phyloP scores from a whole-genome alignment of 2,329 filamentous ascomycete genomes.

The Periconia digitata region DNA sequence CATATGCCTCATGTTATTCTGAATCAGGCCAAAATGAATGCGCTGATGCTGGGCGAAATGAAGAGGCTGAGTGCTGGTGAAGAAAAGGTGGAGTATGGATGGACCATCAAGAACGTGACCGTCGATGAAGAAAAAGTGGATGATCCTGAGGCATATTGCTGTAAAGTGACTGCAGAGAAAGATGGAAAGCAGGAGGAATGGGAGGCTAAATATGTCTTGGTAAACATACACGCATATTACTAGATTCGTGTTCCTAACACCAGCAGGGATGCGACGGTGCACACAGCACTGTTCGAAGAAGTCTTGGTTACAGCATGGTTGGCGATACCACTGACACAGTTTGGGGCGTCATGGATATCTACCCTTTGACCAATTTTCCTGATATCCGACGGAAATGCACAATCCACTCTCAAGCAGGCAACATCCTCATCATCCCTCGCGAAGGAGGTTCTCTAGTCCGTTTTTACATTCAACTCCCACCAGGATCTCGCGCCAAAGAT shows the following conservation, averaged over 20 bases:
- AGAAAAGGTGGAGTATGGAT: constrained; percentile 58
- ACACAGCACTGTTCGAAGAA: constrained; percentile 55
- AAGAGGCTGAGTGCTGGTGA: constrained; percentile 37
- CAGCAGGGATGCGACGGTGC: constrained; percentile 54
- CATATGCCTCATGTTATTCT: constrained; percentile 68
- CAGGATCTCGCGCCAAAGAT: constrained; percentile 52
- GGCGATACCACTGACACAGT: constrained; percentile 60
- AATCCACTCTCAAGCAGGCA: constrained; percentile 50
- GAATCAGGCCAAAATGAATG: constrained; percentile 71
- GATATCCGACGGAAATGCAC: constrained; percentile 55
- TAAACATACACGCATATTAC: constrained; percentile 7
- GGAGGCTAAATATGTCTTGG: constrained; percentile 43
- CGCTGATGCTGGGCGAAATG: constrained; percentile 58
- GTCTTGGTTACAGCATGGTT: constrained; percentile 59
- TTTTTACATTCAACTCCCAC: constrained; percentile 63
- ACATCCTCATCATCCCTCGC: constrained; percentile 55
- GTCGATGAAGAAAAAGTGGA: constrained; percentile 49
- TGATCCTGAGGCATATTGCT: constrained; percentile 34
- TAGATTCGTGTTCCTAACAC: constrained; percentile 25
- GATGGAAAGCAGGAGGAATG: constrained; percentile 32
- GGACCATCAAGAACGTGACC: constrained; percentile 52
- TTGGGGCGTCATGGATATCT: constrained; percentile 60
- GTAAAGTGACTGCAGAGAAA: constrained; percentile 36
- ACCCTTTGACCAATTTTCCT: constrained; percentile 52
- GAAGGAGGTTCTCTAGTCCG: constrained; percentile 59